Percentiles rank a stretch among this genome's conserved stretches.
These are phyloP conservation scores for Bipolaris bicolor DNA, from an alignment of 2,329 filamentous ascomycete genomes.

Conservation along the genomic window DNA sequence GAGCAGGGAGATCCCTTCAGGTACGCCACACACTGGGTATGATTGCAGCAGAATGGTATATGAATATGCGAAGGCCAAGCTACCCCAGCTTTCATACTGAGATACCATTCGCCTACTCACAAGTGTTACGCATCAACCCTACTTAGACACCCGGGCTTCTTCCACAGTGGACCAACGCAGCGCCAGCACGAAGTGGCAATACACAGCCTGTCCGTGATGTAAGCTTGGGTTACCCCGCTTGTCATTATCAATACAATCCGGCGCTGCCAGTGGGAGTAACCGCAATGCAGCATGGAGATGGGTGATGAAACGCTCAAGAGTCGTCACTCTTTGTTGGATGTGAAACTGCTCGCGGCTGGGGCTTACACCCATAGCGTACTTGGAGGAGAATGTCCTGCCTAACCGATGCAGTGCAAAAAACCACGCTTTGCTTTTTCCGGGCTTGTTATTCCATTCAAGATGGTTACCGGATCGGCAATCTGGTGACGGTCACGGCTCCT, in stretches of 20 bases:
- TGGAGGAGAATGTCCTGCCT: neutral
- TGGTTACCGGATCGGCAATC: neutral
- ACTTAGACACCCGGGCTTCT: slow-evolving; percentile 5
- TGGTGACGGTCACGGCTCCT: slow-evolving; percentile 7
- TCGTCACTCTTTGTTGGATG: neutral
- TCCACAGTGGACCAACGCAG: slow-evolving; percentile 6
- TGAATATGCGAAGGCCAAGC: slow-evolving; percentile 6
- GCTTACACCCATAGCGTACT: neutral
- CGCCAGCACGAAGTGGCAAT: slow-evolving; percentile 8
- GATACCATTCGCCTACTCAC: slow-evolving; percentile 1
- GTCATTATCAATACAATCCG: slow-evolving; percentile 5
- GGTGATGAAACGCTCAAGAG: neutral
- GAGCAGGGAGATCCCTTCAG: slow-evolving; percentile 29
- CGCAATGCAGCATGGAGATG: slow-evolving; percentile 1
- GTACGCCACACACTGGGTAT: slow-evolving; percentile 21
- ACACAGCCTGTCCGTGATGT: slow-evolving; percentile 5
- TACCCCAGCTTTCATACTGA: neutral
- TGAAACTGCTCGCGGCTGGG: slow-evolving; percentile 5
- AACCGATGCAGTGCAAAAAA: neutral
- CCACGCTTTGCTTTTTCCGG: slow-evolving; percentile 1
- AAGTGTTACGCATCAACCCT: slow-evolving; percentile 5
- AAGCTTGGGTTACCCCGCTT: slow-evolving; percentile 19
- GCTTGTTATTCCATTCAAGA: neutral
- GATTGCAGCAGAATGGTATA: slow-evolving; percentile 18
- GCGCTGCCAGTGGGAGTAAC: neutral